Conservation (phyloP, 768 basidiomycete genomes). For the Baorangia bicolor region DNA sequence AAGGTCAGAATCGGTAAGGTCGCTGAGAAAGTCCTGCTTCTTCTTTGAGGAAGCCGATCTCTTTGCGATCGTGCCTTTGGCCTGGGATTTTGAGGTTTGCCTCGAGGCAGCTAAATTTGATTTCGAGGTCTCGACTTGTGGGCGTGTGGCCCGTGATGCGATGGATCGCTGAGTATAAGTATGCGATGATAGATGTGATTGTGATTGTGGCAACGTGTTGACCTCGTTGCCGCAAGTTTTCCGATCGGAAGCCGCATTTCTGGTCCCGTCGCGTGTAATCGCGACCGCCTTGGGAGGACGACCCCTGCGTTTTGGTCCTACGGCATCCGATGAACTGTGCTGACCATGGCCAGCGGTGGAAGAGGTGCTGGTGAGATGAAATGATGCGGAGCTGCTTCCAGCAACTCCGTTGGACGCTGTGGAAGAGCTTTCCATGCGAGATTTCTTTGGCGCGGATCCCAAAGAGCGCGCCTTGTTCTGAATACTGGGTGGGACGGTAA, state of each 20-base stretch:
- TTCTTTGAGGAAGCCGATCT: constrained; percentile 22
- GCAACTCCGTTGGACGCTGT: constrained; percentile 42
- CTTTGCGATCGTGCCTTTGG: constrained; percentile 36
- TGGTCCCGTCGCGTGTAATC: constrained; percentile 31
- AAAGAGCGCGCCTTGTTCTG: constrained; percentile 42
- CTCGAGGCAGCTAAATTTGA: constrained; percentile 35
- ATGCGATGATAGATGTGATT: constrained; percentile 34
- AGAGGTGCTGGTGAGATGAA: constrained; percentile 14
- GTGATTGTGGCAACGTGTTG: constrained; percentile 36
- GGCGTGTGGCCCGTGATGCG: constrained; percentile 26
- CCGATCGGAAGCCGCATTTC: constrained; percentile 17
- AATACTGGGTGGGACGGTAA: constrained; percentile 60
- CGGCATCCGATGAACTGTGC: constrained; percentile 10
- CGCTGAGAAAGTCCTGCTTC: constrained; percentile 12
- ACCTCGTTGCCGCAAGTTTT: constrained; percentile 33
- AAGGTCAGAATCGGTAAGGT: constrained; percentile 28
- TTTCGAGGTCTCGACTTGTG: constrained; percentile 23
- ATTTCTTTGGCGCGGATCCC: constrained; percentile 31
- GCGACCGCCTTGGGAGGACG: constrained; percentile 53
- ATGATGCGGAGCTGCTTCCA: constrained; percentile 20
- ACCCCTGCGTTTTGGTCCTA: constrained; percentile 48
- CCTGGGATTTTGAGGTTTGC: constrained; percentile 38
- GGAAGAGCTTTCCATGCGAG: constrained; percentile 21
- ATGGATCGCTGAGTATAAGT: constrained; percentile 19
- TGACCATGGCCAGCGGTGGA: constrained; percentile 31